Evolutionary conservation across 2,329 filamentous ascomycete species (phyloP).

Genomic region (Bipolaris zeicola): DNA sequence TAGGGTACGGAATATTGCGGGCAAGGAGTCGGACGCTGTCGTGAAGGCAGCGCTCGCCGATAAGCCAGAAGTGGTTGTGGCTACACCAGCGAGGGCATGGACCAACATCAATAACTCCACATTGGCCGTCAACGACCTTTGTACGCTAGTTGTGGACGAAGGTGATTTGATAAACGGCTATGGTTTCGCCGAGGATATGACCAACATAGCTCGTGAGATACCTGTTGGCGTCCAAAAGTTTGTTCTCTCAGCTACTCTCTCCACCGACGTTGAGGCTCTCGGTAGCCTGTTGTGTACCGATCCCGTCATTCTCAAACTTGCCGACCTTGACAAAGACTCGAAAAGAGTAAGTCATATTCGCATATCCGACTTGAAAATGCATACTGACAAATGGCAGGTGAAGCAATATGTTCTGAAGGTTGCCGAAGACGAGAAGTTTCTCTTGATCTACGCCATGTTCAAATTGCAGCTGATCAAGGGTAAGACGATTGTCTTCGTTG

Average conservation of each 20-base stretch:
- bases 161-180: conserved; percentile 93
- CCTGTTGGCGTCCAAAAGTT: conserved; percentile 88
- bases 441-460: conserved; percentile 91
- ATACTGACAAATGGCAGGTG: conserved; percentile 50
- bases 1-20: conserved; percentile 81
- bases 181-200: conserved; percentile 88
- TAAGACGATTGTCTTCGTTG: conserved; percentile 84
- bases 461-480: conserved; percentile 93
- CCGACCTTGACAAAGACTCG: conserved; percentile 78
- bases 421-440: conserved; percentile 96
- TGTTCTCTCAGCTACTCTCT: conserved; percentile 92
- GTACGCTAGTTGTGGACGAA: conserved; percentile 84
- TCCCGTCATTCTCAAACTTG: conserved; percentile 79
- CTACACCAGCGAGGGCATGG: conserved; percentile 84
- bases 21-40: conserved; percentile 87
- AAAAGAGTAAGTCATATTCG: conserved; percentile 54
- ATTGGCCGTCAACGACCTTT: conserved; percentile 71
- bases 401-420: conserved; percentile 91
- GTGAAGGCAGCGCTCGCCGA: conserved; percentile 85
- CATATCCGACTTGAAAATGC: background rate
- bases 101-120: conserved; percentile 75
- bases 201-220: conserved; percentile 75
- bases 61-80: conserved; percentile 85
- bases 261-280: conserved; percentile 81
- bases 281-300: conserved; percentile 84